Evolutionary conservation across 2,329 filamentous ascomycete genomes (phyloP).

Genomic region (Penicillium palitans): DNA sequence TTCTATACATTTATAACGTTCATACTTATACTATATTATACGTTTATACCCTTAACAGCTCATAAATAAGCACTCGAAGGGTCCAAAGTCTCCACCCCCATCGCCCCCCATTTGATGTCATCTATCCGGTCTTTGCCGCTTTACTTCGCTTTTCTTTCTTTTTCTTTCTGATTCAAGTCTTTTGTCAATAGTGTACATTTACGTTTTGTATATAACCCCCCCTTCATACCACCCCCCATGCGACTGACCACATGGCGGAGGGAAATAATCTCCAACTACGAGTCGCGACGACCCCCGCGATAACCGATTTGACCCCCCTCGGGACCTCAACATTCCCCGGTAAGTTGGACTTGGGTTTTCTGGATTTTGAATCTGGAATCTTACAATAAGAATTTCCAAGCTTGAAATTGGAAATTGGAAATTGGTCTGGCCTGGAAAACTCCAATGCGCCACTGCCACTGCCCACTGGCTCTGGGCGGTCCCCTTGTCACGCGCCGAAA

Average conservation of each 20-base stretch:
- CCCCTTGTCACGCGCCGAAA: background rate
- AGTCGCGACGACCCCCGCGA: conserved; percentile 27
- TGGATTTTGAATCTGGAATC: background rate
- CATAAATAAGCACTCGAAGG: background rate
- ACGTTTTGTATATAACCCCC: background rate
- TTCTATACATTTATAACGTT: background rate
- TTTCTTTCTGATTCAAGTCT: background rate
- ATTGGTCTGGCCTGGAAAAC: conserved; percentile 3
- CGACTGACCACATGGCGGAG: conserved; percentile 35
- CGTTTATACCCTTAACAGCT: background rate
- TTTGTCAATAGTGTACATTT: background rate
- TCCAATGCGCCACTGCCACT: background rate
- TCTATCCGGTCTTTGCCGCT: conserved; percentile 28
- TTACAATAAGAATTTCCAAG: background rate
- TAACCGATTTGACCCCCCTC: conserved; percentile 21
- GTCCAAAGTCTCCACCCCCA: conserved; percentile 7
- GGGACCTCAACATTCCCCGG: conserved; percentile 26
- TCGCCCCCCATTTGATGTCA: conserved; percentile 31
- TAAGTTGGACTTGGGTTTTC: conserved; percentile 20
- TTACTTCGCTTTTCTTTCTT: conserved; percentile 8
- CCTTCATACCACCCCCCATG: conserved; percentile 23
- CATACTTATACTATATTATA: no score
- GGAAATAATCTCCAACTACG: conserved; percentile 30
- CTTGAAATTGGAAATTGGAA: background rate
- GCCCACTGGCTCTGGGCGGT: background rate